Evolutionary conservation across 352 stramenopile genomes (phyloP).

Genomic region (Pythium myriotylum): DNA sequence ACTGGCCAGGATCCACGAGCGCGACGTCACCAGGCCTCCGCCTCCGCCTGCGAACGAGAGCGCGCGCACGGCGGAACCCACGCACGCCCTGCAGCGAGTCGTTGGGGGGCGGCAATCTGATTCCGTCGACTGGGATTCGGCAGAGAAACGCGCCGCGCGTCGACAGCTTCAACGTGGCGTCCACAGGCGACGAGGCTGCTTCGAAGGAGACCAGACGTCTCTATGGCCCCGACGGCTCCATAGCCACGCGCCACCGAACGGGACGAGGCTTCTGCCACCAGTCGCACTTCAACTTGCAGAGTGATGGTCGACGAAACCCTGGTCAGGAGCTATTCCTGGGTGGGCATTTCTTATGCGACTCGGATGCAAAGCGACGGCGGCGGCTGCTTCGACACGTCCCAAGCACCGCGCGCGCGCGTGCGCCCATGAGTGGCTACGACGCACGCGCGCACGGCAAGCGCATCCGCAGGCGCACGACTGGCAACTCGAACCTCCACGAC

Average conservation of each 20-base stretch:
- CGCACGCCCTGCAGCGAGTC: not conserved
- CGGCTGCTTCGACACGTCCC: too few relatives aligned
- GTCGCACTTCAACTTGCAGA: constrained; percentile 30
- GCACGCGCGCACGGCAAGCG: constrained; percentile 55
- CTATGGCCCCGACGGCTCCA: constrained; percentile 27
- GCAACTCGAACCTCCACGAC: constrained; percentile 51
- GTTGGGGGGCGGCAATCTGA: too few relatives aligned
- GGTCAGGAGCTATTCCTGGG: constrained; percentile 9
- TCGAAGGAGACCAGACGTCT: constrained; percentile 18
- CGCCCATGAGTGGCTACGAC: constrained; percentile 30
- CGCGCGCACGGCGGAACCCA: not conserved
- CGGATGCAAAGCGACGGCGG: too few relatives aligned
- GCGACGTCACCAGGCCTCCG: not conserved
- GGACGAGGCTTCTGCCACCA: constrained; percentile 23
- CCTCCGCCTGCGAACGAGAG: too few relatives aligned
- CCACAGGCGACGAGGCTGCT: not conserved
- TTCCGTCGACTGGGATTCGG: too few relatives aligned
- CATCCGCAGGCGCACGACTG: constrained; percentile 51
- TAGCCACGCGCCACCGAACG: constrained; percentile 24
- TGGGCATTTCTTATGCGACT: constrained; percentile 7
- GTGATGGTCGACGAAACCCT: constrained; percentile 12
- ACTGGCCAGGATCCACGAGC: not conserved
- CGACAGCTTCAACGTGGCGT: not conserved
- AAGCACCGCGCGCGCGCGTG: not conserved
- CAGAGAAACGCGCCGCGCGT: not conserved